phyloP scores from a whole-genome alignment of 352 stramenopile genomes.

The Pythium insidiosum region DNA sequence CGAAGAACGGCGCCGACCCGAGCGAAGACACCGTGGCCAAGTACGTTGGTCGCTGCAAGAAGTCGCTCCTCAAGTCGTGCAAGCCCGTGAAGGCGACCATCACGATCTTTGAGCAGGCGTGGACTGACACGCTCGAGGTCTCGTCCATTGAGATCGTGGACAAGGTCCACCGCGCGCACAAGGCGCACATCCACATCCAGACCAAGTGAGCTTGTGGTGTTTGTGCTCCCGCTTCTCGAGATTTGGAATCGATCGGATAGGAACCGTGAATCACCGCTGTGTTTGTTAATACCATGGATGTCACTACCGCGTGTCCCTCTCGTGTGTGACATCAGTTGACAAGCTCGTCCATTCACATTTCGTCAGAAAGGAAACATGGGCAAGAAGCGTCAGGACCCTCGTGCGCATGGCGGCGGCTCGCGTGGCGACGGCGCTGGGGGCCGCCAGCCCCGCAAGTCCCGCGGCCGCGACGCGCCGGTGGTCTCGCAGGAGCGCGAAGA shows the following conservation, averaged over 20 bases:
- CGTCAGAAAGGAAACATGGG: conserved; percentile 23
- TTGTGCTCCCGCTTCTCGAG: no score
- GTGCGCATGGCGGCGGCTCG: background rate
- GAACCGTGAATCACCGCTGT: no score
- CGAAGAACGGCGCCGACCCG: no score
- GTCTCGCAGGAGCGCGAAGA: conserved; percentile 20
- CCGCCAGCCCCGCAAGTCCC: conserved; percentile 9
- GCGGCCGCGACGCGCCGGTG: conserved; percentile 8
- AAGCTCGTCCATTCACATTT: no score
- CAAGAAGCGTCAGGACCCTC: conserved; percentile 19
- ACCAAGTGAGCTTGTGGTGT: background rate
- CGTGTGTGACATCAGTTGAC: no score
- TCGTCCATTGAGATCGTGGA: conserved; percentile 2
- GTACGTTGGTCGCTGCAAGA: conserved; percentile 6
- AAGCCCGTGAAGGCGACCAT: conserved; percentile 8
- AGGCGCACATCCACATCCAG: conserved; percentile 1
- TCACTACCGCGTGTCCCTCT: no score
- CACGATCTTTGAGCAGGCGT: conserved; percentile 14
- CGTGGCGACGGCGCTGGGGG: conserved; percentile 3
- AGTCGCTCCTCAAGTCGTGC: no score
- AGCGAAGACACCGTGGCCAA: no score
- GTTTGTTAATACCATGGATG: no score
- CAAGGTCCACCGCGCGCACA: background rate
- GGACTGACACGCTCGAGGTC: conserved; percentile 13
- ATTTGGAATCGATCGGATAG: no score